Percentiles rank a stretch among this genome's conserved stretches.
Evolutionary conservation across 805 yeast species (phyloP).

Genomic region (Lipomyces starkeyi): DNA sequence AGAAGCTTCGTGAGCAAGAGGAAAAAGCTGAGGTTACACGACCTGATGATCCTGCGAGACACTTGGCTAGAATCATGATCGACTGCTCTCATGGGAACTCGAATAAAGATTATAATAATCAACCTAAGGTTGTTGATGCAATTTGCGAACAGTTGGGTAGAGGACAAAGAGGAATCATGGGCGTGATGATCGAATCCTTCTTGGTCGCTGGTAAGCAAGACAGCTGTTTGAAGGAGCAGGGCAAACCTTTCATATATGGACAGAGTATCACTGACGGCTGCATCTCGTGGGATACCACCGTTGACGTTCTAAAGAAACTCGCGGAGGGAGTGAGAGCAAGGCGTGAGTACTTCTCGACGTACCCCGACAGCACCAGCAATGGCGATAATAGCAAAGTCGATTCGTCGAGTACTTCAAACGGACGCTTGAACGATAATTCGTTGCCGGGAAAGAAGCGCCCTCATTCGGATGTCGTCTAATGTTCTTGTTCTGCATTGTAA

Average conservation of each 20-base stretch:
- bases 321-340: conserved; percentile 82
- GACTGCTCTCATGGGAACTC: conserved; percentile 99
- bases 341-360: conserved; percentile 50
- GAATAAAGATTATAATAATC: conserved; percentile 86
- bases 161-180: conserved; percentile 82
- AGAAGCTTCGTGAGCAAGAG: conserved; percentile 51
- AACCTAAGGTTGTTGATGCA: conserved; percentile 82
- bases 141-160: conserved; percentile 77
- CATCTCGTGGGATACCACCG: conserved; percentile 88
- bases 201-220: conserved; percentile 92
- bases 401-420: neutral
- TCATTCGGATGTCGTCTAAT: neutral
- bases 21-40: conserved; percentile 40
- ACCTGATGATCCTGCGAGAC: conserved; percentile 39
- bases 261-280: conserved; percentile 98
- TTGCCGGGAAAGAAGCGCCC: neutral
- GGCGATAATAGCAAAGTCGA: conserved; percentile 15
- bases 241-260: conserved; percentile 80
- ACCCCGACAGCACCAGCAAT: conserved; percentile 27
- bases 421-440: neutral
- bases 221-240: conserved; percentile 53
- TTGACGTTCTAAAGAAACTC: conserved; percentile 66
- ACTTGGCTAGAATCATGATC: conserved; percentile 79
- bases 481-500: neutral
- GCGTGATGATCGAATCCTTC: conserved; percentile 96